Conservation (phyloP, 1,284 basidiomycete species). For the Cystobasidiaceae sp. region DNA sequence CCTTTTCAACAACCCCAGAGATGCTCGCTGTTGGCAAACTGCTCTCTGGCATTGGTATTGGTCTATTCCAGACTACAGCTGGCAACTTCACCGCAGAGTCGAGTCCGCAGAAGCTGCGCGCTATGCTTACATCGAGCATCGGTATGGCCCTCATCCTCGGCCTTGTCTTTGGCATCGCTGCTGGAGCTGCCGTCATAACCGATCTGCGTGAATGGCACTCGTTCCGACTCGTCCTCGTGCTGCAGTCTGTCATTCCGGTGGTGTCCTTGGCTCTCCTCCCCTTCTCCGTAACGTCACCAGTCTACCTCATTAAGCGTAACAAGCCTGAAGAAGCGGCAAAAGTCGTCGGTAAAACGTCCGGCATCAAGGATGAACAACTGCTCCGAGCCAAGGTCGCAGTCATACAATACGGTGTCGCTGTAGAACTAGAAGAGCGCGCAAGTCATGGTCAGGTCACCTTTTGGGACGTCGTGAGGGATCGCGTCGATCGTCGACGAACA, state of each 20-base stretch:
- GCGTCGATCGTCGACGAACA: neutral
- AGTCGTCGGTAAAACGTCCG: neutral
- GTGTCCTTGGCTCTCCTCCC: neutral
- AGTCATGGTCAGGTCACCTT: neutral
- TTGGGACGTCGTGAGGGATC: neutral
- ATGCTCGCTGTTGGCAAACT: constrained; percentile 1
- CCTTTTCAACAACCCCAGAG: neutral
- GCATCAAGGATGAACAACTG: neutral
- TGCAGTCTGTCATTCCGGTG: constrained; percentile 3
- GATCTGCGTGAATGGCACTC: neutral
- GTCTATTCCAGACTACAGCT: neutral
- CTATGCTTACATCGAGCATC: neutral
- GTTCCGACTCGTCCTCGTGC: neutral
- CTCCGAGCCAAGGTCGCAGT: neutral
- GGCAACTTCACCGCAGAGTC: constrained; percentile 12
- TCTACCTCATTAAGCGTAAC: constrained; percentile 1
- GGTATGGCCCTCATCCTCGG: constrained; percentile 12
- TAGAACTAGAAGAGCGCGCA: neutral
- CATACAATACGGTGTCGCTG: constrained; percentile 8
- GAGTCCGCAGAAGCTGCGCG: neutral
- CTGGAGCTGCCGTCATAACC: neutral
- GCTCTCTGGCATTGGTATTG: constrained; percentile 6
- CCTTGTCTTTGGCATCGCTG: constrained; percentile 5
- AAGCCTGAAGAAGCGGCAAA: neutral
- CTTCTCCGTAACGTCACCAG: neutral